Percentiles rank a stretch among this genome's conserved stretches.
Evolutionary conservation across 202 grass and related monocot genomes (phyloP).

Genomic region (Thinopyrum obtusiflorum): DNA sequence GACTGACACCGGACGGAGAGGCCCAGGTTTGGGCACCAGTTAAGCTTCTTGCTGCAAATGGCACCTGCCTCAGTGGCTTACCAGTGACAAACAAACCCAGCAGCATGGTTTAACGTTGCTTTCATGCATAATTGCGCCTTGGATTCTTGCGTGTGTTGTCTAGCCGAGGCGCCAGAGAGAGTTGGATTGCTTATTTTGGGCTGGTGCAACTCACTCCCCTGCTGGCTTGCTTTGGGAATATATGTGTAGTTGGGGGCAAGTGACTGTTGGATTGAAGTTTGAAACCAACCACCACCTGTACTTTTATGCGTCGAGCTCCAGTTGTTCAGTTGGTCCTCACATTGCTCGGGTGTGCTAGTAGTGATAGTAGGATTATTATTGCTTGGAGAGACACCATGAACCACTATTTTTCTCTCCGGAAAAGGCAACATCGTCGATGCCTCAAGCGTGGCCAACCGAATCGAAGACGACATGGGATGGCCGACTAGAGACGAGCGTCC

Average conservation of each 20-base stretch:
- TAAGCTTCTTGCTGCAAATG: conserved; percentile 8
- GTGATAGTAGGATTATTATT: background rate
- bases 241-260: background rate
- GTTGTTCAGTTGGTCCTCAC: background rate
- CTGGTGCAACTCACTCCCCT: conserved; percentile 13
- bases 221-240: conserved; percentile 1
- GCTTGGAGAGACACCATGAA: background rate
- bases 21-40: conserved; percentile 1
- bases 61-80: background rate
- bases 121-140: background rate
- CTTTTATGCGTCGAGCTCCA: conserved; percentile 9
- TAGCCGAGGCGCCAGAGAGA: background rate
- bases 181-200: background rate
- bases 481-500: background rate
- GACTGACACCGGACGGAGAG: background rate
- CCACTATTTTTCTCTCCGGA: background rate
- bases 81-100: background rate
- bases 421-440: background rate
- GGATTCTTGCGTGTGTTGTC: conserved; percentile 9
- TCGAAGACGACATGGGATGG: background rate
- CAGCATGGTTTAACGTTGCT: conserved; percentile 17
- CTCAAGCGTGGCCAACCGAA: background rate
- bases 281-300: conserved; percentile 25
- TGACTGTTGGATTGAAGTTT: conserved; percentile 11
- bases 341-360: no score